Conservation (phyloP, 805 yeast species). For the Isabelozyma rhagii region DNA sequence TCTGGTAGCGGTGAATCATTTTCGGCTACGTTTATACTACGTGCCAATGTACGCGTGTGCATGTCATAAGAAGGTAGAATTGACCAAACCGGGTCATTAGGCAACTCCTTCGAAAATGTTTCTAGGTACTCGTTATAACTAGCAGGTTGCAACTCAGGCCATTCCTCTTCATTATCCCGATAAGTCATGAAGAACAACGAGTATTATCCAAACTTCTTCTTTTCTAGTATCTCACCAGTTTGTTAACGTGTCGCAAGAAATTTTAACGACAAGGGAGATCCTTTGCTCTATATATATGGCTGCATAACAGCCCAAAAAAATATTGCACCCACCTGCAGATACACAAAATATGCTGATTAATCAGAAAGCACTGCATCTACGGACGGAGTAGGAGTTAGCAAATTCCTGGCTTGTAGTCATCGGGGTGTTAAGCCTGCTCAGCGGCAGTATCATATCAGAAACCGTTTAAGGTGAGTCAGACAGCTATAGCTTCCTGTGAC, state of each 20-base stretch:
- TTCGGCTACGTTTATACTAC: slow-evolving; percentile 10
- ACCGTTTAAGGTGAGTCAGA: too few relatives aligned
- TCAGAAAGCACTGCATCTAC: not conserved
- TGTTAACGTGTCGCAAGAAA: not conserved
- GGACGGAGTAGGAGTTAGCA: too few relatives aligned
- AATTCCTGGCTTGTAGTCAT: too few relatives aligned
- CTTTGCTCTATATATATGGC: not conserved
- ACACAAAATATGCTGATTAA: not conserved
- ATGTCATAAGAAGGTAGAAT: slow-evolving; percentile 40
- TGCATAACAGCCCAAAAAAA: not conserved
- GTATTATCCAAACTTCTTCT: too few relatives aligned
- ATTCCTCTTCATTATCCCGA: not conserved
- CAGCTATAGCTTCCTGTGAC: too few relatives aligned
- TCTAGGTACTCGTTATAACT: not conserved
- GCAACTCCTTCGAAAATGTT: not conserved
- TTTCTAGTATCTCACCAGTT: too few relatives aligned
- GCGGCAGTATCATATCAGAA: too few relatives aligned
- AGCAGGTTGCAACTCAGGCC: not conserved
- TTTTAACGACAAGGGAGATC: not conserved
- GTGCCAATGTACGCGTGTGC: slow-evolving; percentile 19
- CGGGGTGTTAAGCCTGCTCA: too few relatives aligned
- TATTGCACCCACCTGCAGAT: not conserved
- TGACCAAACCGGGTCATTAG: slow-evolving; percentile 29
- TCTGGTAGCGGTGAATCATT: slow-evolving; percentile 15
- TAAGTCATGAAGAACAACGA: not conserved